Percentiles rank a stretch among this genome's conserved stretches.
Conservation (phyloP, 371 early-diverging fungal species). For the Actinomortierella wolfii region DNA sequence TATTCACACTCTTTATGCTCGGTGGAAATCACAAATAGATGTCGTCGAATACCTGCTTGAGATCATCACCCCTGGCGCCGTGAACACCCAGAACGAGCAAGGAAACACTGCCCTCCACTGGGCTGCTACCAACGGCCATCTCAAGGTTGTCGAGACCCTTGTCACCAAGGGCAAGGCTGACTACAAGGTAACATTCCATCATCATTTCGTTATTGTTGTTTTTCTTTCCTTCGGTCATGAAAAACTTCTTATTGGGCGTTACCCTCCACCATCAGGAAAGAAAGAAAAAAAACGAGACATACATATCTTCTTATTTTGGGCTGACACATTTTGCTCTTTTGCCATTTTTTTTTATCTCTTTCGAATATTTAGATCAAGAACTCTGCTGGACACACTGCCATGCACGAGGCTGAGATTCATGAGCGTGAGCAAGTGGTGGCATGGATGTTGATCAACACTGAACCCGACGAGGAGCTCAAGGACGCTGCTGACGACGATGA, state of each 20-base stretch:
- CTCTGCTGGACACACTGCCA: conserved; percentile 58
- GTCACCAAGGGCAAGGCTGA: conserved; percentile 62
- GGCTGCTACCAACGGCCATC: conserved; percentile 86
- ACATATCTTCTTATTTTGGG: not conserved
- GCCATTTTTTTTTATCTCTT: not conserved
- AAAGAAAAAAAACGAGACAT: conserved; percentile 10
- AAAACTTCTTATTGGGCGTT: not conserved
- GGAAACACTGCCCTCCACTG: conserved; percentile 88
- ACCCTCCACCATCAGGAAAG: not conserved
- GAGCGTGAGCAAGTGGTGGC: conserved; percentile 69
- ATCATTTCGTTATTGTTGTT: not conserved
- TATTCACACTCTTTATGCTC: not conserved
- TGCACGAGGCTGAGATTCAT: conserved; percentile 69
- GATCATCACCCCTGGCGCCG: conserved; percentile 38
- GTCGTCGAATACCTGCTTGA: conserved; percentile 40
- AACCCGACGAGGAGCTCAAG: conserved; percentile 59
- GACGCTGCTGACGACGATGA: conserved; percentile 51
- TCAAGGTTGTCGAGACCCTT: conserved; percentile 65
- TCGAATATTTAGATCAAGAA: conserved; percentile 62
- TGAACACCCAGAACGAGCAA: conserved; percentile 68
- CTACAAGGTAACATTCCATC: conserved; percentile 55
- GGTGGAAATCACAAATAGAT: conserved; percentile 12
- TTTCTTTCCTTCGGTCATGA: conserved; percentile 6
- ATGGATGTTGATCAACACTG: conserved; percentile 59
- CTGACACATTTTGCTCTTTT: not conserved